Conservation (phyloP, 2,329 filamentous ascomycete genomes). For the Colletotrichum chlorophyti region DNA sequence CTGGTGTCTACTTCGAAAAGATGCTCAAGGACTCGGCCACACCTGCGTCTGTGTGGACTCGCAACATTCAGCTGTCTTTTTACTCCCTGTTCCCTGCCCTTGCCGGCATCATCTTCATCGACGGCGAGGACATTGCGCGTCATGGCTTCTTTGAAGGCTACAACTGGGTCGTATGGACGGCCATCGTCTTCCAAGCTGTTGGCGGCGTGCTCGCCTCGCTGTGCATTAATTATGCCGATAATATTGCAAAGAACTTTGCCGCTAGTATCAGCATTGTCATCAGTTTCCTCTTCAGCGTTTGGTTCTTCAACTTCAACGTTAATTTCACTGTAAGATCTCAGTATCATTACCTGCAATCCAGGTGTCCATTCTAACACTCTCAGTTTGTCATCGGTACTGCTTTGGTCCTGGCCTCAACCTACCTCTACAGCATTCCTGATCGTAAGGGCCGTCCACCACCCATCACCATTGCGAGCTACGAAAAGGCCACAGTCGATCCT, state of each 20-base stretch:
- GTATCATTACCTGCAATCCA: neutral
- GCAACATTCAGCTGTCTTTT: constrained; percentile 93
- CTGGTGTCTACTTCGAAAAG: constrained; percentile 89
- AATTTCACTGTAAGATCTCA: constrained; percentile 70
- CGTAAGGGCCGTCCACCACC: constrained; percentile 67
- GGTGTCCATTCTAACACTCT: neutral
- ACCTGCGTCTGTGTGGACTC: constrained; percentile 79
- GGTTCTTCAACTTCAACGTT: constrained; percentile 82
- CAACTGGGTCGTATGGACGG: constrained; percentile 88
- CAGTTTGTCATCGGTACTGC: constrained; percentile 84
- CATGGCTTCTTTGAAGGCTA: constrained; percentile 95
- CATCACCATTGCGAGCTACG: constrained; percentile 74
- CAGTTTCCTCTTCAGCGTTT: constrained; percentile 84
- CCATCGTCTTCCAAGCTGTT: constrained; percentile 81
- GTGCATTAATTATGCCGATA: constrained; percentile 83
- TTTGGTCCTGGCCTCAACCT: constrained; percentile 82
- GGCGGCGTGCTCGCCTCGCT: constrained; percentile 81
- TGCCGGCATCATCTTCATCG: constrained; percentile 84
- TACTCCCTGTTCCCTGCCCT: constrained; percentile 92
- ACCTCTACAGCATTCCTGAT: constrained; percentile 79
- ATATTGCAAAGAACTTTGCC: constrained; percentile 93
- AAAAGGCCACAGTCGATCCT: constrained; percentile 72
- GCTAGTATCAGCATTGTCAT: constrained; percentile 91
- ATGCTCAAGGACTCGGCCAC: constrained; percentile 84
- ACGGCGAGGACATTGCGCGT: constrained; percentile 82